A percentile compares a stretch with the other conserved stretches of the same genome.
Conservation (phyloP, 805 yeast species). For the Vanderwaltozyma tropicalis region DNA sequence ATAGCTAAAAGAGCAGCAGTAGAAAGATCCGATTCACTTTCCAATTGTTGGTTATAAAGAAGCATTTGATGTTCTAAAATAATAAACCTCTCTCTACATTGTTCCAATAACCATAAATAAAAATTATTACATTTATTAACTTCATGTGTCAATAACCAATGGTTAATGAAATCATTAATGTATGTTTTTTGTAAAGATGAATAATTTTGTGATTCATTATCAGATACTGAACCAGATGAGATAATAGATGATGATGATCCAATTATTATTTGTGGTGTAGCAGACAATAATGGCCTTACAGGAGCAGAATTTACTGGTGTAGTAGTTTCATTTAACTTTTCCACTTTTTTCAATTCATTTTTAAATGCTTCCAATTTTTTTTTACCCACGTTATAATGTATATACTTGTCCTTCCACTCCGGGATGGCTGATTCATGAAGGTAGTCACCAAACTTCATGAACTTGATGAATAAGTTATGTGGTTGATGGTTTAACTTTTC, state of each 20-base stretch:
- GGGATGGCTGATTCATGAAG: constrained; percentile 60
- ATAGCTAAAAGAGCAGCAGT: not conserved
- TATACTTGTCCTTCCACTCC: constrained; percentile 77
- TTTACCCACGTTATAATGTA: constrained; percentile 51
- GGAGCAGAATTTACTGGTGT: not conserved
- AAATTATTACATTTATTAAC: constrained; percentile 25
- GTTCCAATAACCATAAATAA: constrained; percentile 23
- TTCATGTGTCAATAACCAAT: constrained; percentile 26
- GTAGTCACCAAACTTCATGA: constrained; percentile 57
- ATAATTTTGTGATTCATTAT: not conserved
- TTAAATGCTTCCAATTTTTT: constrained; percentile 24
- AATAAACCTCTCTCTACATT: constrained; percentile 17
- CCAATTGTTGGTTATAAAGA: constrained; percentile 8
- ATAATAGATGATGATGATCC: not conserved
- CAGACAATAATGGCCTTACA: too few species aligned
- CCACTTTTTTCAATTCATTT: not conserved
- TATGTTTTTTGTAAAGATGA: constrained; percentile 4
- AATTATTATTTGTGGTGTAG: not conserved
- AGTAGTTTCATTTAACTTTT: not conserved
- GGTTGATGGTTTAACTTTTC: too few species aligned
- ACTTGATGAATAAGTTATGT: too few species aligned
- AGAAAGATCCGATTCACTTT: not conserved
- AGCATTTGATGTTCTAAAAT: constrained; percentile 18
- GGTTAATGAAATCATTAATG: constrained; percentile 21
- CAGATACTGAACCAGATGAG: not conserved